Percentiles rank a stretch among this genome's conserved stretches.
phyloP scores from a whole-genome alignment of 2,329 filamentous ascomycete species.

The Botrytis aclada region DNA sequence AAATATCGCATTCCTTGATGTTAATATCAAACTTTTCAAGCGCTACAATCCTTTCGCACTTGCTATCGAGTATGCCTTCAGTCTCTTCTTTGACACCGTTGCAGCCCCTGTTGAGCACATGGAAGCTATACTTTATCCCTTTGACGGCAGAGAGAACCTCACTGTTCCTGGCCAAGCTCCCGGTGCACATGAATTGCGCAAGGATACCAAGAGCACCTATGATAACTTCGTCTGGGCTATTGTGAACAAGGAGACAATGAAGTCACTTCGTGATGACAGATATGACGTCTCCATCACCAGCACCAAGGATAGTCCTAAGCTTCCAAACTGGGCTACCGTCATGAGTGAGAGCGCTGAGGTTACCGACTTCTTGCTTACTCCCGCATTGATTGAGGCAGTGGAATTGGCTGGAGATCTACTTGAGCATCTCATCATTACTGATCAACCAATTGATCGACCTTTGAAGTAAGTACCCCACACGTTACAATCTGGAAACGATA shows the following conservation, averaged over 20 bases:
- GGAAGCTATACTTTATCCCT: slow-evolving; percentile 78
- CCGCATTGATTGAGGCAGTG: slow-evolving; percentile 80
- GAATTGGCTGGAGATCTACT: slow-evolving; percentile 74
- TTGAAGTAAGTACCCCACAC: slow-evolving; percentile 59
- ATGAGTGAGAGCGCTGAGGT: slow-evolving; percentile 98
- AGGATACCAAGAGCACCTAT: slow-evolving; percentile 63
- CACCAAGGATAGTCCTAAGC: slow-evolving; percentile 88
- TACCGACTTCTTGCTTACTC: slow-evolving; percentile 79
- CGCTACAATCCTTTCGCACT: slow-evolving; percentile 34
- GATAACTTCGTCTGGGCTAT: slow-evolving; percentile 94
- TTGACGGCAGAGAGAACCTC: slow-evolving; percentile 85
- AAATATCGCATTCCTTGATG: slow-evolving; percentile 87
- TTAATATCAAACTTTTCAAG: slow-evolving; percentile 46
- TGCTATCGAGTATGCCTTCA: slow-evolving; percentile 63
- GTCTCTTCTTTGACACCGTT: slow-evolving; percentile 79
- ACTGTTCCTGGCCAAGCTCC: slow-evolving; percentile 64
- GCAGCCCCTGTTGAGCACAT: slow-evolving; percentile 66
- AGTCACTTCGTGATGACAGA: slow-evolving; percentile 80
- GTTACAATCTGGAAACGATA: not conserved
- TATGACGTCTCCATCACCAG: slow-evolving; percentile 92
- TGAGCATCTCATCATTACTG: slow-evolving; percentile 84
- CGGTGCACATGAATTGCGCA: slow-evolving; percentile 54
- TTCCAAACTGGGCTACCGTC: slow-evolving; percentile 84
- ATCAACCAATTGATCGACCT: slow-evolving; percentile 86
- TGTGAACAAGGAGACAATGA: slow-evolving; percentile 94